Conservation (phyloP, 805 yeast species). For the Starmerella roubikii region DNA sequence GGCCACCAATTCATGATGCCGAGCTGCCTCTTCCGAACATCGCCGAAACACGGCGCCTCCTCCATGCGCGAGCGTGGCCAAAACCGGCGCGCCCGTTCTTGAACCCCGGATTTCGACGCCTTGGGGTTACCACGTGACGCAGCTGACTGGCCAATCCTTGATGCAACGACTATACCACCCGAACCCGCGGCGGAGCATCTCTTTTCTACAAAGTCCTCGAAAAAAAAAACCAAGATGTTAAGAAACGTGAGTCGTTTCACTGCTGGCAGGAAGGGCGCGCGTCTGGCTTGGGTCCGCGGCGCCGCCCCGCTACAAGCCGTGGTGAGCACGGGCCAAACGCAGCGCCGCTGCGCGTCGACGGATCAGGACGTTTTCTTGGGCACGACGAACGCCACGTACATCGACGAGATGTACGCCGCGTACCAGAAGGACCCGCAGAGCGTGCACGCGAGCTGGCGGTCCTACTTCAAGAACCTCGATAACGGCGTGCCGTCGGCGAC, state of each 20-base stretch:
- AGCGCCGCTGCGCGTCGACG: conserved; percentile 12
- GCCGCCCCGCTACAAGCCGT: neutral
- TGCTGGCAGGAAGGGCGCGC: too few species aligned
- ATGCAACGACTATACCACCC: neutral
- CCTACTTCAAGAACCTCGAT: conserved; percentile 85
- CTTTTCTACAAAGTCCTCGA: neutral
- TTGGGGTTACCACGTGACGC: too few species aligned
- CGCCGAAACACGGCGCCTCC: too few species aligned
- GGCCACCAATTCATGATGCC: too few species aligned
- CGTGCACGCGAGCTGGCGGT: conserved; percentile 91
- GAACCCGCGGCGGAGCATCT: neutral
- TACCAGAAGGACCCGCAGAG: conserved; percentile 83
- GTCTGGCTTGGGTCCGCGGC: too few species aligned
- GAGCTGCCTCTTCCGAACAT: too few species aligned
- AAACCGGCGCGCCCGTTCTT: too few species aligned
- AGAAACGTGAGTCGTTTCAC: conserved; percentile 10
- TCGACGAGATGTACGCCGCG: conserved; percentile 94
- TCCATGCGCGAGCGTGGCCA: too few species aligned
- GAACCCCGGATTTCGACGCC: too few species aligned
- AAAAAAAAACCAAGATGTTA: conserved; percentile 5
- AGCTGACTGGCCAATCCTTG: too few species aligned
- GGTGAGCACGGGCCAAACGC: neutral
- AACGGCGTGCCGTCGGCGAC: conserved; percentile 49
- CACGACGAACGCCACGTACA: conserved; percentile 74
- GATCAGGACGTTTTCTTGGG: conserved; percentile 61